phyloP scores from a whole-genome alignment of 306 rosid species.

The Coriaria nepalensis region DNA sequence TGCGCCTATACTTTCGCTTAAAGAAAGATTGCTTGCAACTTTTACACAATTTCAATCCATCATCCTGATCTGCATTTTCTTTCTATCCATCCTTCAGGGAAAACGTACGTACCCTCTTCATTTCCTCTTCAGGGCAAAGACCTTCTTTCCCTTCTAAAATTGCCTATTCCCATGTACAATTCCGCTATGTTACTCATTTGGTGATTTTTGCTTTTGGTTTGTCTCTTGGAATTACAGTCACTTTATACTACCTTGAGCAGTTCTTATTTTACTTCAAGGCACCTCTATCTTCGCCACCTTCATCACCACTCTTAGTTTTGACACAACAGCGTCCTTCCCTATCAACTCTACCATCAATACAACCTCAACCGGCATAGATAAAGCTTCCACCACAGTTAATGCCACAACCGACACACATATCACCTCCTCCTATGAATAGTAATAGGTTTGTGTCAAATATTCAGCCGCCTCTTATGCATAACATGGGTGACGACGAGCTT shows the following conservation, averaged over 20 bases:
- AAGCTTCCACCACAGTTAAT: slow-evolving; percentile 4
- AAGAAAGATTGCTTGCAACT: too few relatives aligned
- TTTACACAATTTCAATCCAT: too few relatives aligned
- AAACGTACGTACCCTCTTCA: too few relatives aligned
- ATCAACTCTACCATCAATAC: slow-evolving; percentile 4
- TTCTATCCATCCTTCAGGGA: too few relatives aligned
- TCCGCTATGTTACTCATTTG: slow-evolving; percentile 11
- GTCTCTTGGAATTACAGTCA: slow-evolving; percentile 28
- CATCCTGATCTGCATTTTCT: too few relatives aligned
- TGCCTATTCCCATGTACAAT: slow-evolving; percentile 11
- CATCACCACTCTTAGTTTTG: slow-evolving; percentile 5
- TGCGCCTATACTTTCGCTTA: too few relatives aligned
- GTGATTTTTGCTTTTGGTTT: slow-evolving; percentile 32
- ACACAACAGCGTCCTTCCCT: neutral
- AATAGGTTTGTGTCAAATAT: neutral
- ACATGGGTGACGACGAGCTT: slow-evolving; percentile 27
- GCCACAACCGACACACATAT: neutral
- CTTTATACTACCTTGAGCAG: slow-evolving; percentile 17
- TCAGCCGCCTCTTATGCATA: slow-evolving; percentile 20
- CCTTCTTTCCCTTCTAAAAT: slow-evolving; percentile 12
- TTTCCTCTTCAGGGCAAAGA: too few relatives aligned
- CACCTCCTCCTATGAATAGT: neutral
- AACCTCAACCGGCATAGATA: too few relatives aligned
- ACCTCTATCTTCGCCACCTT: neutral
- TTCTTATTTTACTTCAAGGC: slow-evolving; percentile 8